Evolutionary conservation across 2,329 filamentous ascomycete species (phyloP).

Genomic region (Blumeria graminis): DNA sequence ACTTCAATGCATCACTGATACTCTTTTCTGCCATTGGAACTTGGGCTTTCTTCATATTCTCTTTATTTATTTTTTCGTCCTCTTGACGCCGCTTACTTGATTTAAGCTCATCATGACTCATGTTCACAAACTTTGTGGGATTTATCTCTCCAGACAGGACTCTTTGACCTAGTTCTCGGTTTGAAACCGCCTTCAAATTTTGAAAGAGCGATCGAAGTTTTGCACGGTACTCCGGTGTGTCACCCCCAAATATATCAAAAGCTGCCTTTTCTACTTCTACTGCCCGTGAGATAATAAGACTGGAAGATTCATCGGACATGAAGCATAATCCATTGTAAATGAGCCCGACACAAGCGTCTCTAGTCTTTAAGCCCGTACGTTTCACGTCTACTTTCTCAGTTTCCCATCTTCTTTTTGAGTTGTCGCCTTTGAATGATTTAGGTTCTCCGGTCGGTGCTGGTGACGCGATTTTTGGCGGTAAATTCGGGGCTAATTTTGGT

Average conservation of each 20-base stretch:
- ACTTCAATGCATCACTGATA: slow-evolving; percentile 69
- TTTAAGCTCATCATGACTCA: slow-evolving; percentile 81
- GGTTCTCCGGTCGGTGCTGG: slow-evolving; percentile 19
- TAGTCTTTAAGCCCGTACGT: slow-evolving; percentile 46
- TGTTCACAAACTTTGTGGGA: slow-evolving; percentile 52
- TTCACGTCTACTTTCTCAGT: slow-evolving; percentile 58
- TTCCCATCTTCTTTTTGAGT: slow-evolving; percentile 60
- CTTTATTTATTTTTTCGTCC: slow-evolving; percentile 54
- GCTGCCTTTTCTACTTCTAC: slow-evolving; percentile 69
- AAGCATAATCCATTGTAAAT: slow-evolving; percentile 75
- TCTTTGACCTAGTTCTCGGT: slow-evolving; percentile 48
- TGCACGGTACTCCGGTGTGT: slow-evolving; percentile 51
- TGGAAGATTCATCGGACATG: slow-evolving; percentile 44
- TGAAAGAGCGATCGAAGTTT: slow-evolving; percentile 86
- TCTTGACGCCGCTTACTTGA: slow-evolving; percentile 56
- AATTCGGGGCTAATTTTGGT: slow-evolving; percentile 9
- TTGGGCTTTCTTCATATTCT: slow-evolving; percentile 96
- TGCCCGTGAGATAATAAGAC: slow-evolving; percentile 45
- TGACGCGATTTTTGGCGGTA: slow-evolving; percentile 11
- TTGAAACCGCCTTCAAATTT: slow-evolving; percentile 84
- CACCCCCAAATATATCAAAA: slow-evolving; percentile 42
- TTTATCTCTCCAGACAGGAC: slow-evolving; percentile 54
- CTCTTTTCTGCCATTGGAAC: slow-evolving; percentile 79
- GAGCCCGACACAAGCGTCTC: slow-evolving; percentile 71
- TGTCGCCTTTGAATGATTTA: slow-evolving; percentile 33